Evolutionary conservation across 202 grass and related monocot genomes (phyloP).

Genomic region (Brachypodium distachyon): DNA sequence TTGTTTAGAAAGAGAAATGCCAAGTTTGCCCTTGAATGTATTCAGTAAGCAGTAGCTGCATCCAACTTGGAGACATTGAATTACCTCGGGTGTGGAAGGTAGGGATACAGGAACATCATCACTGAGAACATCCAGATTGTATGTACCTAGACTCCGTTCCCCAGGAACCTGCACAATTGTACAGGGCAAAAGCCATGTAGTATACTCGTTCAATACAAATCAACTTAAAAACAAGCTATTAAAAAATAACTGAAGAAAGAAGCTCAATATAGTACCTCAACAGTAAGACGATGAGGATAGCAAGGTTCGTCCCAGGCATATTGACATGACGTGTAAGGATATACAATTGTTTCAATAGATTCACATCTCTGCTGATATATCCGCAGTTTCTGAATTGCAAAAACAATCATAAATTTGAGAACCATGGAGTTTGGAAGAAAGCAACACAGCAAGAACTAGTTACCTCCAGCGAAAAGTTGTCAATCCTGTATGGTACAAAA

Average conservation of each 20-base stretch:
- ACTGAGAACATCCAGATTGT: slow-evolving; percentile 78
- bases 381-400: slow-evolving; percentile 70
- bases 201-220: neutral
- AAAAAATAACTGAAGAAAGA: neutral
- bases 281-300: slow-evolving; percentile 84
- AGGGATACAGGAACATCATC: slow-evolving; percentile 62
- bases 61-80: slow-evolving; percentile 11
- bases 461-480: slow-evolving; percentile 99
- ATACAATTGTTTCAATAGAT: slow-evolving; percentile 85
- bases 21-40: neutral
- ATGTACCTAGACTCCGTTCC: slow-evolving; percentile 87
- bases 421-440: slow-evolving; percentile 1
- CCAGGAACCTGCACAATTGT: slow-evolving; percentile 67
- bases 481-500: slow-evolving; percentile 91
- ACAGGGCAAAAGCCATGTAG: neutral
- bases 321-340: slow-evolving; percentile 86
- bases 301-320: slow-evolving; percentile 99
- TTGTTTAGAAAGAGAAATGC: neutral
- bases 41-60: slow-evolving; percentile 17
- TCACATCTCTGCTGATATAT: slow-evolving; percentile 96
- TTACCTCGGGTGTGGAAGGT: slow-evolving; percentile 83
- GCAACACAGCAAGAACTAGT: slow-evolving; percentile 21
- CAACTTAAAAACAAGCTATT: neutral
- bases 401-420: slow-evolving; percentile 34
- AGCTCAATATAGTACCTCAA: slow-evolving; percentile 57